phyloP scores from a whole-genome alignment of 73 alveolate genomes.

The Paramecium caudatum region DNA sequence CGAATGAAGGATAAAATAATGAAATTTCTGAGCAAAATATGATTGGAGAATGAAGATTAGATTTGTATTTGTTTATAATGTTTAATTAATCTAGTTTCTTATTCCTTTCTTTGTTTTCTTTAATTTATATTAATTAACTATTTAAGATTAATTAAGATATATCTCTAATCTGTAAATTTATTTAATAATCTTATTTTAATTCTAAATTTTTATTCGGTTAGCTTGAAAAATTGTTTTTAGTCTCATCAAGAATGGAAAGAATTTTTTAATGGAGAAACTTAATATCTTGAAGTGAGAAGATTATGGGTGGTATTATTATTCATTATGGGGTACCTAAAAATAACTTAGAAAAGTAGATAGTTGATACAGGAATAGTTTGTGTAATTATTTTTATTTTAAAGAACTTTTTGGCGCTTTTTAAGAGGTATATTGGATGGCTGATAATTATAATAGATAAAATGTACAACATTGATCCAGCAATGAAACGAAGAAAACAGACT shows the following conservation, averaged over 20 bases:
- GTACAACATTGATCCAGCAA: constrained; percentile 36
- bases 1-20: not conserved
- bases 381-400: constrained; percentile 52
- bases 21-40: not conserved
- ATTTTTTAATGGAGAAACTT: not conserved
- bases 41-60: constrained; percentile 29
- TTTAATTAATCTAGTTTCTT: not conserved
- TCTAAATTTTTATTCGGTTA: not conserved
- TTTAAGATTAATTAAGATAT: not conserved
- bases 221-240: too few relatives aligned
- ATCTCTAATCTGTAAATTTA: not conserved
- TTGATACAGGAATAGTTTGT: not conserved
- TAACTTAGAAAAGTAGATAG: constrained; percentile 24
- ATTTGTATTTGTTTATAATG: not conserved
- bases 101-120: not conserved
- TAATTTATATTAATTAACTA: not conserved
- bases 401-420: constrained; percentile 66
- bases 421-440: constrained; percentile 46
- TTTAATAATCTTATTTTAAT: not conserved
- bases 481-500: constrained; percentile 38
- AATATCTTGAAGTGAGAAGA: too few relatives aligned
- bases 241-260: not conserved
- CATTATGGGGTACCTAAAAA: too few relatives aligned
- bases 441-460: constrained; percentile 14
- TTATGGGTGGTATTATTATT: too few relatives aligned